Percentiles rank a stretch among this genome's conserved stretches.
Conservation (phyloP, 805 yeast species). For the Cyberlindnera bimundalis region DNA sequence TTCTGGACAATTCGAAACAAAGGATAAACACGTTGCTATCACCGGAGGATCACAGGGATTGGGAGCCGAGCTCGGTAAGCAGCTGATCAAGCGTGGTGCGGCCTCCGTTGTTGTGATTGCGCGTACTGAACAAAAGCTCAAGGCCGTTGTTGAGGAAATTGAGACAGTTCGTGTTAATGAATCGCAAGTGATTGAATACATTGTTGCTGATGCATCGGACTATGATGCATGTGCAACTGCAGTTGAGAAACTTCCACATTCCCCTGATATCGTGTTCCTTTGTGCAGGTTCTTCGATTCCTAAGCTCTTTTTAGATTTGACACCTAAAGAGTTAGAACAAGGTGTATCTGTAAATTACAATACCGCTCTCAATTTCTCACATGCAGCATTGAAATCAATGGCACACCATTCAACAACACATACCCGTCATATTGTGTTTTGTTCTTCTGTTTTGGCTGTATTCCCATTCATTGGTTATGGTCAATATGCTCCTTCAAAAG, state of each 20-base stretch:
- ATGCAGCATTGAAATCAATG: conserved; percentile 50
- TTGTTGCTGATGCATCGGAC: conserved; percentile 62
- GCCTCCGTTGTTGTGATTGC: conserved; percentile 74
- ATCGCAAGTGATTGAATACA: conserved; percentile 30
- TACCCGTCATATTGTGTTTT: conserved; percentile 52
- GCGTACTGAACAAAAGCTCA: conserved; percentile 61
- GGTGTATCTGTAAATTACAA: conserved; percentile 71
- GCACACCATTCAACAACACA: conserved; percentile 9
- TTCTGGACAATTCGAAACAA: conserved; percentile 22
- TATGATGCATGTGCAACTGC: conserved; percentile 47
- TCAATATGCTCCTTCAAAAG: conserved; percentile 87
- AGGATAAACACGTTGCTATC: conserved; percentile 56
- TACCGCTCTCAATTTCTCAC: conserved; percentile 70
- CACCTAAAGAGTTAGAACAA: conserved; percentile 49
- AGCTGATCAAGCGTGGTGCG: conserved; percentile 51
- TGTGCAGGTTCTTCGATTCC: conserved; percentile 90
- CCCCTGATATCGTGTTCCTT: conserved; percentile 73
- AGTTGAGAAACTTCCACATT: conserved; percentile 34
- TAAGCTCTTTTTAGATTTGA: conserved; percentile 67
- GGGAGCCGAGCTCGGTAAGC: conserved; percentile 73
- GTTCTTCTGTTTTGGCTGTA: conserved; percentile 76
- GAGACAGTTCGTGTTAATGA: conserved; percentile 29
- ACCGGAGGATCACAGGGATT: conserved; percentile 96
- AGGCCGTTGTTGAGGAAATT: conserved; percentile 45
- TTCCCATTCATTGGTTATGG: conserved; percentile 90